Evolutionary conservation across 202 grass and related monocot genomes (phyloP).

Genomic region (Panicum hallii): DNA sequence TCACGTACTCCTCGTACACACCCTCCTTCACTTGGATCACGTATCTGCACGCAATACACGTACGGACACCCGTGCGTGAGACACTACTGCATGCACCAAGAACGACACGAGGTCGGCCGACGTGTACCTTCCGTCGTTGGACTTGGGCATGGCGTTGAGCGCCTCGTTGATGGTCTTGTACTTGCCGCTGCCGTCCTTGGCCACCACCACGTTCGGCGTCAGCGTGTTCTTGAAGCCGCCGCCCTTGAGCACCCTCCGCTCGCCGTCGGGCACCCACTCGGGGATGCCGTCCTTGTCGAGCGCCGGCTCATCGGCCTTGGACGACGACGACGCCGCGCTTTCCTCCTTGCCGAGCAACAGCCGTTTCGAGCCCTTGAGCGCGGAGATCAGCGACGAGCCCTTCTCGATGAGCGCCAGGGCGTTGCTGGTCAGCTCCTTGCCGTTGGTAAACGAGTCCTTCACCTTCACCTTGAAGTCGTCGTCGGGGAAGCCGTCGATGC

Average conservation of each 20-base stretch:
- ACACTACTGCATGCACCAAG: too few species aligned
- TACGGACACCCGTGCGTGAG: too few species aligned
- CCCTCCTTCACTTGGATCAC: conserved; percentile 90
- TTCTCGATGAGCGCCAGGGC: conserved; percentile 78
- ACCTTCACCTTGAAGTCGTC: conserved; percentile 76
- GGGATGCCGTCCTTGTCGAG: conserved; percentile 63
- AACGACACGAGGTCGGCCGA: too few species aligned
- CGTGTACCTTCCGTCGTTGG: conserved; percentile 55
- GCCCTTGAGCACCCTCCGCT: conserved; percentile 68
- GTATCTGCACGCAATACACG: conserved; percentile 42
- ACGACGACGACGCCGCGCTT: not conserved
- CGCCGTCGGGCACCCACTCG: conserved; percentile 60
- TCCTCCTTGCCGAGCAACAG: conserved; percentile 50
- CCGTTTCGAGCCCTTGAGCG: conserved; percentile 43
- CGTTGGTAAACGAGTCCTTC: conserved; percentile 56
- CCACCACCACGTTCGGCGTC: conserved; percentile 68
- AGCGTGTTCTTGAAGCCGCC: conserved; percentile 54
- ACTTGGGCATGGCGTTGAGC: conserved; percentile 64
- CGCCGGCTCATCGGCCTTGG: not conserved
- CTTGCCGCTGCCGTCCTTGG: conserved; percentile 85
- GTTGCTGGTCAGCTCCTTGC: conserved; percentile 80
- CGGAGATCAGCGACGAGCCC: conserved; percentile 51
- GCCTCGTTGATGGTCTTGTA: conserved; percentile 86
- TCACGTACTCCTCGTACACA: conserved; percentile 74
- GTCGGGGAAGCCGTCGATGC: conserved; percentile 86